Conservation (phyloP, 1,284 basidiomycete genomes). For the Mycosarcoma maydis region DNA sequence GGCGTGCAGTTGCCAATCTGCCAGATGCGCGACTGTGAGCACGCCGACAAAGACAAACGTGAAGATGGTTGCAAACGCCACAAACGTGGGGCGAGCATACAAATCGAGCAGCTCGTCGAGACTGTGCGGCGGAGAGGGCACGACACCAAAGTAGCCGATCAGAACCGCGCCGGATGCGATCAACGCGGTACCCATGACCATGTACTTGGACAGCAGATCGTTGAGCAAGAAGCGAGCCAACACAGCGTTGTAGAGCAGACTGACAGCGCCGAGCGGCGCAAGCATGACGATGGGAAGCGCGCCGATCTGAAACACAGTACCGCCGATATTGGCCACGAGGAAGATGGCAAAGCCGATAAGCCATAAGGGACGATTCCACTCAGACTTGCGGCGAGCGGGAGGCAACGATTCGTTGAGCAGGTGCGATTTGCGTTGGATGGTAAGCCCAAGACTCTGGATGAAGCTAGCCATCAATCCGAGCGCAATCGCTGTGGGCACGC, state of each 20-base stretch:
- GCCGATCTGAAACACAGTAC: conserved; percentile 93
- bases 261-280: conserved; percentile 84
- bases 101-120: conserved; percentile 85
- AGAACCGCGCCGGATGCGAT: conserved; percentile 89
- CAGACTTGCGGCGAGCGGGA: conserved; percentile 65
- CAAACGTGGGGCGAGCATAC: conserved; percentile 81
- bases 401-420: conserved; percentile 82
- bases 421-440: conserved; percentile 94
- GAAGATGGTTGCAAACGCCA: conserved; percentile 75
- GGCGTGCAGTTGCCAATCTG: conserved; percentile 64
- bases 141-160: conserved; percentile 90
- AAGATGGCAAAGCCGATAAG: conserved; percentile 75
- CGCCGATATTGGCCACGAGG: conserved; percentile 81
- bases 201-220: conserved; percentile 84
- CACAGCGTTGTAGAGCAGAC: conserved; percentile 92
- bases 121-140: conserved; percentile 87
- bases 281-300: conserved; percentile 72
- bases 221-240: conserved; percentile 87
- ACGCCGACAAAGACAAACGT: conserved; percentile 75
- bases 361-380: conserved; percentile 63
- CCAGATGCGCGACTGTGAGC: conserved; percentile 56
- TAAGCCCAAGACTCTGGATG: conserved; percentile 87
- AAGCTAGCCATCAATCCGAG: conserved; percentile 88
- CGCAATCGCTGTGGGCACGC: conserved; percentile 55
- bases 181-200: conserved; percentile 84